Evolutionary conservation across 805 yeast genomes (phyloP), one percentile per base, ranked within the genome.

Genomic region (Zygotorulaspora florentina): DNA sequence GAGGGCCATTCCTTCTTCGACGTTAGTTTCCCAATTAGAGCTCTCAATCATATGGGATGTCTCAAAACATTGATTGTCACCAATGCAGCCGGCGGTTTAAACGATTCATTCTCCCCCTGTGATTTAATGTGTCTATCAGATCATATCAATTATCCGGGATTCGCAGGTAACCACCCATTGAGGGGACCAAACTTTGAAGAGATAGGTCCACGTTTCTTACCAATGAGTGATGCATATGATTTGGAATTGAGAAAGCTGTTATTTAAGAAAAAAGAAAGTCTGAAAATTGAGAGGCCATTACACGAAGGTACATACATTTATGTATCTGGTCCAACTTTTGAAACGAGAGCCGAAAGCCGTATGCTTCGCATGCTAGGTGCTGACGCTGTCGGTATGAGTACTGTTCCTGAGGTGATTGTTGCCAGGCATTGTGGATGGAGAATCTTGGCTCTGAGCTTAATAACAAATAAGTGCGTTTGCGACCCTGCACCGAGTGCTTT

Each of bases 371-470:
- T 69, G 5, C 53, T 85, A 25, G 98, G 98, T 8, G 96, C 87
- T 42, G 98, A 91, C 65, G 86, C 93, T 0, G 98, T 90, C 2
- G 98, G 98, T 3, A 91, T 91, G 99, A 85, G 96, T 46, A 93
- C 98, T 0, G 97, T 91, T 28, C 97, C 99, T 0, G 99, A 91
- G 66, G 96, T 88, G 2, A 80, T 88, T 50, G 84, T 88, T 15
- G 98, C 96, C 1, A 81, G 96, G 63, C 98, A 93, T 64, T 76
- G 82, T 48, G 95, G 90, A 1, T 66, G 93, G 69, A 75, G 72
- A 52, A 96, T 89, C 4, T 69, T 91, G 51, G 98, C 97, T 0
- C 65, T 91, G 35, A 84, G 93, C 52, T 73, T 93, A 50, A 83
- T 91, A 55, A 91, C 98, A 16, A 91, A 91, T 61, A 82, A 79